A percentile compares a stretch with the other conserved stretches of the same genome.
Conservation (phyloP, 2,329 filamentous ascomycete species). For the Neospermospora avenae region DNA sequence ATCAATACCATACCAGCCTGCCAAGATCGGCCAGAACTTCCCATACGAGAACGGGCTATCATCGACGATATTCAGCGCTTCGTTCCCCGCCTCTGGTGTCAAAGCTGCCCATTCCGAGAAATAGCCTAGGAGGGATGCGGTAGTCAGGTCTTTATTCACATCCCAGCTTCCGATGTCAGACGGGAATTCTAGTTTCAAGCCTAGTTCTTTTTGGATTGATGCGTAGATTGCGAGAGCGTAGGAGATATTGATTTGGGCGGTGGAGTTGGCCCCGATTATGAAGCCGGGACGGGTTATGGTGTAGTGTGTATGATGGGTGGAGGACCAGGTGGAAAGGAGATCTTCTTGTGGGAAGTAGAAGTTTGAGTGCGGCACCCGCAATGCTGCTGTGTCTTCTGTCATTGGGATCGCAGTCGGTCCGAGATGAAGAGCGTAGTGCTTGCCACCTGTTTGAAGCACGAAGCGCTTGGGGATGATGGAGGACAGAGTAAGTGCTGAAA, state of each 20-base stretch:
- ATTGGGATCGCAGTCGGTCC: slow-evolving; percentile 28
- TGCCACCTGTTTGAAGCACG: slow-evolving; percentile 35
- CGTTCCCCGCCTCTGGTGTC: slow-evolving; percentile 28
- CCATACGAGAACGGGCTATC: slow-evolving; percentile 39
- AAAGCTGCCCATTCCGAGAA: slow-evolving; percentile 22
- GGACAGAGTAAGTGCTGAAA: slow-evolving; percentile 16
- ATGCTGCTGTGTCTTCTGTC: slow-evolving; percentile 19
- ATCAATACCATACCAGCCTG: slow-evolving; percentile 30
- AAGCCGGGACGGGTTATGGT: slow-evolving; percentile 17
- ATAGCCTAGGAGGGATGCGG: slow-evolving; percentile 12
- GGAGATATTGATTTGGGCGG: slow-evolving; percentile 29
- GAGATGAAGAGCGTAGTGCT: slow-evolving; percentile 35
- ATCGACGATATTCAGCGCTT: slow-evolving; percentile 43
- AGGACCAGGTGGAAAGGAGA: slow-evolving; percentile 10
- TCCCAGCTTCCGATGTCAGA: slow-evolving; percentile 25
- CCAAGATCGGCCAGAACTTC: slow-evolving; percentile 41
- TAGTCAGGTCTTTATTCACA: slow-evolving; percentile 11
- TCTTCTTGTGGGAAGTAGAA: slow-evolving; percentile 25
- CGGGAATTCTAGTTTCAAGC: slow-evolving; percentile 36
- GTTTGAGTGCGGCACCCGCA: slow-evolving; percentile 9
- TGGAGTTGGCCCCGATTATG: slow-evolving; percentile 18
- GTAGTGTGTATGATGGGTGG: slow-evolving; percentile 9
- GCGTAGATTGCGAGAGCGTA: slow-evolving; percentile 25
- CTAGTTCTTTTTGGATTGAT: slow-evolving; percentile 33
- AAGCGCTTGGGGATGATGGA: slow-evolving; percentile 18